Conservation (phyloP, 352 stramenopile species). For the Globisporangium mamillatum region DNA sequence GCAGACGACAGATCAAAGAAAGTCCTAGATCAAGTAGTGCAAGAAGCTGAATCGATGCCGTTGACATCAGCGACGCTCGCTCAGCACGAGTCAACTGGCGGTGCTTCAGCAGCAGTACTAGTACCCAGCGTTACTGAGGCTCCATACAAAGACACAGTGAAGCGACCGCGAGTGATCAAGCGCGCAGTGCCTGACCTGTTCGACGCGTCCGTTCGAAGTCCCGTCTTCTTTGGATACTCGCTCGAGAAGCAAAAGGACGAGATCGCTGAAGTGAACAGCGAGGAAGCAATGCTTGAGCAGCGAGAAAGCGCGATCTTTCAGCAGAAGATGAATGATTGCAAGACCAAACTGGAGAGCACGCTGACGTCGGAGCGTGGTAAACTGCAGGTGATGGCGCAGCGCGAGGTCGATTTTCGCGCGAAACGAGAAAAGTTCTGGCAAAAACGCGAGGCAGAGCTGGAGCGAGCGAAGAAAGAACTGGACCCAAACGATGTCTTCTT, state of each 20-base stretch:
- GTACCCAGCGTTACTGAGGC: slow-evolving; percentile 7
- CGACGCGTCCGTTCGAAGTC: slow-evolving; percentile 42
- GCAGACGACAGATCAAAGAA: neutral
- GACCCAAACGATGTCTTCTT: slow-evolving; percentile 83
- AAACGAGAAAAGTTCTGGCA: slow-evolving; percentile 66
- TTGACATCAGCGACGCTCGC: slow-evolving; percentile 16
- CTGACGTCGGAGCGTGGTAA: slow-evolving; percentile 54
- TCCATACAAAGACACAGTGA: slow-evolving; percentile 33
- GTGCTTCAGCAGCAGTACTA: neutral
- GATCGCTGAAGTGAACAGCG: slow-evolving; percentile 32
- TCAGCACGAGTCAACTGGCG: slow-evolving; percentile 15
- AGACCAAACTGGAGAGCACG: slow-evolving; percentile 31
- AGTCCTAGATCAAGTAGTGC: neutral
- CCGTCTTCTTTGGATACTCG: slow-evolving; percentile 74
- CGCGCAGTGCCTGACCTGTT: slow-evolving; percentile 39
- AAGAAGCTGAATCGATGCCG: neutral
- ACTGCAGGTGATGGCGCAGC: slow-evolving; percentile 43
- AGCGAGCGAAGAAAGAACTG: slow-evolving; percentile 67
- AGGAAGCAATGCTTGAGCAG: slow-evolving; percentile 23
- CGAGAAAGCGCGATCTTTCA: slow-evolving; percentile 57
- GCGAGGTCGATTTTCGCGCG: slow-evolving; percentile 35
- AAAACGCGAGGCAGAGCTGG: slow-evolving; percentile 57
- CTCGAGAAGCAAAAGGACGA: slow-evolving; percentile 38
- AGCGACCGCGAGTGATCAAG: slow-evolving; percentile 51
- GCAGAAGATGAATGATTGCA: slow-evolving; percentile 40